These are phyloP conservation scores for Lunularia cruciata DNA, from an alignment of 225 moss, liverwort and hornwort species.

Conservation along the genomic window DNA sequence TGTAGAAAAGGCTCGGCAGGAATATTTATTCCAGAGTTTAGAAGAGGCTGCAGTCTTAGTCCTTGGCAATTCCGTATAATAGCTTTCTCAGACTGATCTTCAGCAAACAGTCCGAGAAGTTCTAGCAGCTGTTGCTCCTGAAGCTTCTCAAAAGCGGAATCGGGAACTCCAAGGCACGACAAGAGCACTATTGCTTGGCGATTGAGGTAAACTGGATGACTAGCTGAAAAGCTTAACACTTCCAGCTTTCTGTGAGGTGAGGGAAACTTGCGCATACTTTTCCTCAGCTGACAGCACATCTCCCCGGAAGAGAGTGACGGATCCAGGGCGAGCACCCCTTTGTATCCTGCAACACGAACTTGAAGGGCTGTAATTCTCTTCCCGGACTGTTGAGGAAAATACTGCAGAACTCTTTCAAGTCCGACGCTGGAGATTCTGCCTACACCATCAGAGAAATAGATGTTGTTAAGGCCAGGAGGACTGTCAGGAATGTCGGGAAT, in stretches of 20 bases:
- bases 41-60: slow-evolving; percentile 46
- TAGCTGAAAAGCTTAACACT: slow-evolving; percentile 59
- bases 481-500: not conserved
- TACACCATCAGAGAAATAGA: slow-evolving; percentile 74
- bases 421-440: slow-evolving; percentile 59
- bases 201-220: slow-evolving; percentile 67
- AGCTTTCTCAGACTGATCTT: slow-evolving; percentile 36
- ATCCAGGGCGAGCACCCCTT: slow-evolving; percentile 71
- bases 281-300: slow-evolving; percentile 47
- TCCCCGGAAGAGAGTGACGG: slow-evolving; percentile 29
- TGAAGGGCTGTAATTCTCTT: slow-evolving; percentile 62
- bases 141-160: slow-evolving; percentile 43
- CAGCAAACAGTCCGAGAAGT: slow-evolving; percentile 49
- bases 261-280: slow-evolving; percentile 64
- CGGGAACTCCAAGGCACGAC: slow-evolving; percentile 55
- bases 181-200: slow-evolving; percentile 67
- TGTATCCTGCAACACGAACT: slow-evolving; percentile 77
- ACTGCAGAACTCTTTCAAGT: slow-evolving; percentile 42
- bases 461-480: too few species aligned
- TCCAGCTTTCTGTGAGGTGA: slow-evolving; percentile 61
- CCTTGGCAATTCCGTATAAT: slow-evolving; percentile 47
- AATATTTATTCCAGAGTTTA: slow-evolving; percentile 57
- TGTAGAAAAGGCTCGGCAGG: slow-evolving; percentile 59
- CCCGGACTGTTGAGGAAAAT: slow-evolving; percentile 33
- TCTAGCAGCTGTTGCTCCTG: slow-evolving; percentile 59